Percentiles rank a stretch among this genome's conserved stretches.
phyloP scores from a whole-genome alignment of 2,329 filamentous ascomycete genomes.

The Sclerotinia glacialis region DNA sequence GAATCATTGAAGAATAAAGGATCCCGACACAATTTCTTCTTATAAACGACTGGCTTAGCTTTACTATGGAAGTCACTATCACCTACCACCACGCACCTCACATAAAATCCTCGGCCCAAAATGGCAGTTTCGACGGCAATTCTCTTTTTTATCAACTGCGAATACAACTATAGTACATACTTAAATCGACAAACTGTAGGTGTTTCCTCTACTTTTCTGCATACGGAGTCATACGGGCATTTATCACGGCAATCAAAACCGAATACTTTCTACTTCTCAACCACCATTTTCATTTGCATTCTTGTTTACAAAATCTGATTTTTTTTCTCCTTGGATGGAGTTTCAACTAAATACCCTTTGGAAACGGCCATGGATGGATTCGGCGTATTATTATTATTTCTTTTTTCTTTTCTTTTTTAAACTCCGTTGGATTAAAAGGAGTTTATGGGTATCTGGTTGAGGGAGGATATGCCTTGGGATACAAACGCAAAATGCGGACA shows the following conservation, averaged over 20 bases:
- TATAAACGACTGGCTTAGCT: not conserved
- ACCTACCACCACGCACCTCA: not conserved
- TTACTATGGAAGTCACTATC: not conserved
- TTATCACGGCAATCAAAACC: conserved; percentile 15
- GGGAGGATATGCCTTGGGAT: conserved; percentile 7
- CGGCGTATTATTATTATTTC: too few relatives aligned
- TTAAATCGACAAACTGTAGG: not conserved
- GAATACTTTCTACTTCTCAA: not conserved
- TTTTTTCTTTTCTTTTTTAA: not conserved
- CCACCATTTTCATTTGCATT: not conserved
- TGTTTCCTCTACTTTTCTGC: conserved; percentile 3
- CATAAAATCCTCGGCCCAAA: not conserved
- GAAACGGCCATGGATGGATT: conserved; percentile 5
- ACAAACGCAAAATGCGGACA: conserved; percentile 4
- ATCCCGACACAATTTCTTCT: not conserved
- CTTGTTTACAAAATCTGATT: conserved; percentile 9
- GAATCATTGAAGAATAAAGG: conserved; percentile 28
- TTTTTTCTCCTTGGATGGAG: conserved; percentile 9
- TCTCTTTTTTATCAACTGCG: not conserved
- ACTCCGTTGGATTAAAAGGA: conserved; percentile 7
- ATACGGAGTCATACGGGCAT: conserved; percentile 14
- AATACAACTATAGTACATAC: not conserved
- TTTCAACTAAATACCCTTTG: conserved; percentile 18
- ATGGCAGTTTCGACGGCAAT: not conserved
- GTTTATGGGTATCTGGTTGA: conserved; percentile 6